Conservation (phyloP, 2,329 filamentous ascomycete species). For the Ciborinia camelliae region DNA sequence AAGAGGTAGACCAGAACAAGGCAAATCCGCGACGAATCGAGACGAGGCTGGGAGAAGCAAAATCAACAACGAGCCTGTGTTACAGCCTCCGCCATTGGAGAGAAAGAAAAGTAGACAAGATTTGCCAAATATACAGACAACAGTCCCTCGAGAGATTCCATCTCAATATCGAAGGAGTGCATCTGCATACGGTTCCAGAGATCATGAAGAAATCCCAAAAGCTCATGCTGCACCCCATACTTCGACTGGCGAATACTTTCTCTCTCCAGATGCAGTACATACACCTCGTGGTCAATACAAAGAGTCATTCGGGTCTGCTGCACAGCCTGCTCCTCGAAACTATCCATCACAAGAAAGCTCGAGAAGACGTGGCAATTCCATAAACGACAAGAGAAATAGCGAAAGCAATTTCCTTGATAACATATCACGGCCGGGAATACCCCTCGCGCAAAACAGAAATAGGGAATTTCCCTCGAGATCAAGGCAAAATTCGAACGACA, state of each 20-base stretch:
- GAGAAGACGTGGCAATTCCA: constrained; percentile 31
- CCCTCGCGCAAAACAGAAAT: constrained; percentile 26
- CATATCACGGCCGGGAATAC: constrained; percentile 25
- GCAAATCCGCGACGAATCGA: neutral
- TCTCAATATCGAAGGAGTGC: constrained; percentile 35
- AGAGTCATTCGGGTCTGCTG: constrained; percentile 25
- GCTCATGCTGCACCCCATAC: constrained; percentile 31
- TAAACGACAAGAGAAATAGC: constrained; percentile 33
- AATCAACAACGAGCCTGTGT: neutral
- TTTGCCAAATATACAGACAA: constrained; percentile 36
- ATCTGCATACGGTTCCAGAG: constrained; percentile 29
- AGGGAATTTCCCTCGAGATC: constrained; percentile 25
- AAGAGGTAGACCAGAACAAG: constrained; percentile 12
- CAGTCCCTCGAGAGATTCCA: constrained; percentile 34
- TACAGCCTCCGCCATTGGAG: constrained; percentile 24
- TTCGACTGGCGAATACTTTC: constrained; percentile 40
- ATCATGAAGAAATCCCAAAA: constrained; percentile 33
- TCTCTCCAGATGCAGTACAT: constrained; percentile 47
- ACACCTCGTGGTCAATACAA: constrained; percentile 19
- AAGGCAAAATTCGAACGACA: constrained; percentile 29
- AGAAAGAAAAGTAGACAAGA: constrained; percentile 35
- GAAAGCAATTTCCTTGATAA: constrained; percentile 22
- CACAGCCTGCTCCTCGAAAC: constrained; percentile 39
- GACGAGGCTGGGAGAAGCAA: constrained; percentile 1
- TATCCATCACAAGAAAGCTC: constrained; percentile 37